Evolutionary conservation across 176 grass and related monocot species (phyloP).

Genomic region (Miscanthus lutarioriparius): DNA sequence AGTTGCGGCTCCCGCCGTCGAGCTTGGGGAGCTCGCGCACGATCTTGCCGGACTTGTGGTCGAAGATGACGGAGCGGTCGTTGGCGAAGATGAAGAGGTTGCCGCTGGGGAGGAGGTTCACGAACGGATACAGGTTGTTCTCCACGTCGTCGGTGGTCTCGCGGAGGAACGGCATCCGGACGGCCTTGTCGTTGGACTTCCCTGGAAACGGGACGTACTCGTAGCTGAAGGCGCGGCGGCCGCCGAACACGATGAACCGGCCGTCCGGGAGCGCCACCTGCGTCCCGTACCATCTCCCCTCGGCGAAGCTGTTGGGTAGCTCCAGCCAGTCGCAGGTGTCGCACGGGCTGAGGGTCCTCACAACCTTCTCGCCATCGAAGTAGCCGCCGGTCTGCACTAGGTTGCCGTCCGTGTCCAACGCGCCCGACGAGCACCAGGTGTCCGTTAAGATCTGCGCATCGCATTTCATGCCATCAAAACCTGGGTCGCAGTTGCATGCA

Average conservation of each 20-base stretch:
- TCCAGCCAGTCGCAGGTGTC: constrained; percentile 53
- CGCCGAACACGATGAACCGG: constrained; percentile 67
- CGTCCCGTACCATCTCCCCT: constrained; percentile 69
- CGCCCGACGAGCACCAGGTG: constrained; percentile 67
- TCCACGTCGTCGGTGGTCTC: constrained; percentile 76
- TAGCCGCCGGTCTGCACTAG: constrained; percentile 66
- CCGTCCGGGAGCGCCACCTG: constrained; percentile 60
- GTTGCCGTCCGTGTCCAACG: constrained; percentile 46
- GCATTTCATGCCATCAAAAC: background rate
- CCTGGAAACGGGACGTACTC: constrained; percentile 60
- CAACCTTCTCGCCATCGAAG: constrained; percentile 44
- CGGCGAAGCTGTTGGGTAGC: constrained; percentile 45
- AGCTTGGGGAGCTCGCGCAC: constrained; percentile 73
- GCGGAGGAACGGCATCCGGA: constrained; percentile 42
- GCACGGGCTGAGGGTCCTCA: constrained; percentile 34
- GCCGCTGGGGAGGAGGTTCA: constrained; percentile 83
- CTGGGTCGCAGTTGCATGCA: background rate
- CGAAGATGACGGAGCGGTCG: constrained; percentile 75
- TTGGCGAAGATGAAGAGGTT: constrained; percentile 91
- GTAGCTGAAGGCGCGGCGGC: constrained; percentile 72
- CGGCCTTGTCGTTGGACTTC: constrained; percentile 36
- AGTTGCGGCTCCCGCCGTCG: constrained; percentile 60
- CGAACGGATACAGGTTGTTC: constrained; percentile 98
- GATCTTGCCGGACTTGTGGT: constrained; percentile 40
- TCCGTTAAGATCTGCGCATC: constrained; percentile 44